Evolutionary conservation across 257 asterid species (phyloP).

Genomic region (Vinca minor): DNA sequence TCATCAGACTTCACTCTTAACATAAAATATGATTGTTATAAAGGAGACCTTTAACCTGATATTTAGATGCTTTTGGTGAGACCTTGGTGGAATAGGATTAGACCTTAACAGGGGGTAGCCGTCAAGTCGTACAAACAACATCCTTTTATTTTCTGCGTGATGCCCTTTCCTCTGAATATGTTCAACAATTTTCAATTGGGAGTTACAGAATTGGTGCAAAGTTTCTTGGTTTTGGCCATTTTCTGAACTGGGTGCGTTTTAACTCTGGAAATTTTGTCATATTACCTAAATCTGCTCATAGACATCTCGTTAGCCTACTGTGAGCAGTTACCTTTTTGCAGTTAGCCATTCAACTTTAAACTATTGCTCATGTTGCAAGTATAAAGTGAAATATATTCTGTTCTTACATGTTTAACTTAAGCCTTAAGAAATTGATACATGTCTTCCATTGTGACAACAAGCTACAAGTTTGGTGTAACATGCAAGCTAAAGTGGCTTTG

Average conservation of each 20-base stretch:
- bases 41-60: background rate
- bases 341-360: background rate
- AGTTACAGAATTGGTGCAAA: background rate
- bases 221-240: background rate
- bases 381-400: background rate
- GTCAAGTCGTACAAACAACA: background rate
- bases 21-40: background rate
- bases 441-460: too few species aligned
- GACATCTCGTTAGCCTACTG: background rate
- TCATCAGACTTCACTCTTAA: background rate
- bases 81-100: background rate
- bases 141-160: background rate
- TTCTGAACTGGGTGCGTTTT: background rate
- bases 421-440: too few species aligned
- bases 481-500: too few species aligned
- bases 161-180: background rate
- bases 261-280: background rate
- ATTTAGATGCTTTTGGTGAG: background rate
- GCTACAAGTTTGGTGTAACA: too few species aligned
- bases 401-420: too few species aligned
- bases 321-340: too few species aligned
- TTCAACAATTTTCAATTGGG: background rate
- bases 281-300: background rate
- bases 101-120: background rate
- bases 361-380: background rate